phyloP scores from a whole-genome alignment of 2,329 filamentous ascomycete species.

The Biscogniauxia sp. region DNA sequence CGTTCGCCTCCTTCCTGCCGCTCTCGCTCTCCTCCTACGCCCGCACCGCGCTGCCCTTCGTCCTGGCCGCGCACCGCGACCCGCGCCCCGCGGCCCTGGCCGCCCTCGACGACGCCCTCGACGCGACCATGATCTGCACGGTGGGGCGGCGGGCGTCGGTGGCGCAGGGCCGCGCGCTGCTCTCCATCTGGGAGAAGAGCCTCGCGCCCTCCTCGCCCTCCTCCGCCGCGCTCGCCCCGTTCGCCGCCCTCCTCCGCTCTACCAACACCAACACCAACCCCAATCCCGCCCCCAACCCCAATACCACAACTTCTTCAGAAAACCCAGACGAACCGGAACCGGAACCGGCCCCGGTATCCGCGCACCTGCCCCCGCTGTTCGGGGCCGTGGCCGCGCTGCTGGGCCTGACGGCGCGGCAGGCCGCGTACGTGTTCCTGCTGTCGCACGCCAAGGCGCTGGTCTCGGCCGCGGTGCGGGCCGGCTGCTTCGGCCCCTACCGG shows the following conservation, averaged over 20 bases:
- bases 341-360: conserved; percentile 49
- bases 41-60: conserved; percentile 71
- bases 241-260: conserved; percentile 16
- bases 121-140: conserved; percentile 75
- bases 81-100: conserved; percentile 44
- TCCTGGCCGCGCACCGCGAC: conserved; percentile 62
- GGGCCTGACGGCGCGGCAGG: conserved; percentile 57
- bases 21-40: conserved; percentile 71
- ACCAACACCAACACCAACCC: too few relatives aligned
- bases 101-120: conserved; percentile 69
- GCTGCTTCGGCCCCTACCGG: conserved; percentile 77
- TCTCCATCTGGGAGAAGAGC: conserved; percentile 74
- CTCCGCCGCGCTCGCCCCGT: conserved; percentile 12
- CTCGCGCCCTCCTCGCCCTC: conserved; percentile 43
- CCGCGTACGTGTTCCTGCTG: conserved; percentile 73
- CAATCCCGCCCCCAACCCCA: too few relatives aligned
- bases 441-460: conserved; percentile 74
- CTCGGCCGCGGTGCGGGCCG: conserved; percentile 73
- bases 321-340: conserved; percentile 20
- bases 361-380: conserved; percentile 70
- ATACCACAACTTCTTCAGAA: too few relatives aligned
- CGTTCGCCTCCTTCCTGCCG: conserved; percentile 65
- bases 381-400: conserved; percentile 65
- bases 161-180: conserved; percentile 71
- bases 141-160: conserved; percentile 73